Evolutionary conservation across 768 basidiomycete genomes (phyloP).

Genomic region (Tulasnella sp.): DNA sequence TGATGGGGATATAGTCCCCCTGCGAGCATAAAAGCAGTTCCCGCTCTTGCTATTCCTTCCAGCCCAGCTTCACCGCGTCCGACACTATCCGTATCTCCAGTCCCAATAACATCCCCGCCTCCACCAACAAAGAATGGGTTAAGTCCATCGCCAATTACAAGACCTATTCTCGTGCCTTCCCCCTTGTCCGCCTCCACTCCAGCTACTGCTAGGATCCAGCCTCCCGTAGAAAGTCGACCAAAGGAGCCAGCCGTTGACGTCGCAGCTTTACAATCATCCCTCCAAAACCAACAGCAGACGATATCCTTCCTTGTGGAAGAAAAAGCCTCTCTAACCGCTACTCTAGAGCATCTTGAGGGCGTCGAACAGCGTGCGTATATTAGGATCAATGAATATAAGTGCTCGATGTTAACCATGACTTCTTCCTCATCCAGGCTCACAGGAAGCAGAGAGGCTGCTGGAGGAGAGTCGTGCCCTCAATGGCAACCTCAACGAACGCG

Average conservation of each 20-base stretch:
- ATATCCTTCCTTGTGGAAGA: conserved; percentile 70
- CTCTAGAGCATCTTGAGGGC: conserved; percentile 47
- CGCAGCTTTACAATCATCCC: conserved; percentile 11
- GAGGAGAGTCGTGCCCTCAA: conserved; percentile 44
- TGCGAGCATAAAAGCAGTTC: too few relatives aligned
- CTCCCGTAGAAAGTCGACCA: not conserved
- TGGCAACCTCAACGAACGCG: conserved; percentile 29
- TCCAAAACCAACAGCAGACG: conserved; percentile 46
- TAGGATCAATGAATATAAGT: too few relatives aligned
- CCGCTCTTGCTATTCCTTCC: not conserved
- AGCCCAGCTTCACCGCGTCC: not conserved
- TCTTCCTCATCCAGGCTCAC: conserved; percentile 6
- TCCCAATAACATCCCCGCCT: not conserved
- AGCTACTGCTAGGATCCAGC: not conserved
- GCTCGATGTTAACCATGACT: too few relatives aligned
- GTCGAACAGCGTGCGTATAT: conserved; percentile 46
- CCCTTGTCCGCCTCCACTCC: not conserved
- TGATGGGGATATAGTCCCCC: not conserved
- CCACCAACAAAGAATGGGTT: conserved; percentile 28
- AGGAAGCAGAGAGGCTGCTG: conserved; percentile 34
- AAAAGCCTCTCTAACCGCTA: conserved; percentile 45
- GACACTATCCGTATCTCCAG: not conserved
- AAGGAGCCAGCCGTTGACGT: conserved; percentile 11
- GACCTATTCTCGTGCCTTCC: conserved; percentile 1
- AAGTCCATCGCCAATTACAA: conserved; percentile 7